Evolutionary conservation across 768 basidiomycete genomes (phyloP).

Genomic region (Mycena leptocephala): DNA sequence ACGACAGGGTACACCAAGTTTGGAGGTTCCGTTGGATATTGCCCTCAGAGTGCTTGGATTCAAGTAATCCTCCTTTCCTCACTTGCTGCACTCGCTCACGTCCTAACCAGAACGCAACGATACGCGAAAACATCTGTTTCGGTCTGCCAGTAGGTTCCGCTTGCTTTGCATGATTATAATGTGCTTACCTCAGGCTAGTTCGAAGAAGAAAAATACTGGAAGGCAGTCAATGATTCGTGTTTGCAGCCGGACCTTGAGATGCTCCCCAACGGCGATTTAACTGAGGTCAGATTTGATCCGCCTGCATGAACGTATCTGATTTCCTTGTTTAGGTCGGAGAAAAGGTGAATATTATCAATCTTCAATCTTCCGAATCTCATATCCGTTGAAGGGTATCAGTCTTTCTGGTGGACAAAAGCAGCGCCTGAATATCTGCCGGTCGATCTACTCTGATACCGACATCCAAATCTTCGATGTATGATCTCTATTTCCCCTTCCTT

Average conservation of each 20-base stretch:
- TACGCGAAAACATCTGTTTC: constrained; percentile 93
- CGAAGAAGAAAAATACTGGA: constrained; percentile 88
- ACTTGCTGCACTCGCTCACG: constrained; percentile 6
- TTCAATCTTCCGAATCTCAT: neutral
- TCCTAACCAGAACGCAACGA: constrained; percentile 76
- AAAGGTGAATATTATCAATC: constrained; percentile 53
- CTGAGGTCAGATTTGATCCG: constrained; percentile 57
- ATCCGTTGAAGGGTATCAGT: constrained; percentile 40
- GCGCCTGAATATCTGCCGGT: constrained; percentile 88
- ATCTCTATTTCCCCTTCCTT: neutral
- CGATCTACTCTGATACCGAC: constrained; percentile 89
- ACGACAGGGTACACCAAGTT: constrained; percentile 78
- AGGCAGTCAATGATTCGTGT: constrained; percentile 83
- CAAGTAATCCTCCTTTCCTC: constrained; percentile 60
- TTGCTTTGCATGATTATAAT: neutral
- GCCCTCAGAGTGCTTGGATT: constrained; percentile 93
- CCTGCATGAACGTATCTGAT: neutral
- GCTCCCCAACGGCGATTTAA: constrained; percentile 83
- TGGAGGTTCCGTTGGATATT: constrained; percentile 86
- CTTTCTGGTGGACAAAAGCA: constrained; percentile 54
- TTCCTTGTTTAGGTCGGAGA: constrained; percentile 70
- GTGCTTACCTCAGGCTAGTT: constrained; percentile 51
- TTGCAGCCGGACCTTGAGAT: constrained; percentile 87
- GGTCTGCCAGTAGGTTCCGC: constrained; percentile 67
- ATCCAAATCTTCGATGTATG: constrained; percentile 88